Evolutionary conservation across 352 stramenopile species (phyloP).

Genomic region (Chrysophaeum taylorii): DNA sequence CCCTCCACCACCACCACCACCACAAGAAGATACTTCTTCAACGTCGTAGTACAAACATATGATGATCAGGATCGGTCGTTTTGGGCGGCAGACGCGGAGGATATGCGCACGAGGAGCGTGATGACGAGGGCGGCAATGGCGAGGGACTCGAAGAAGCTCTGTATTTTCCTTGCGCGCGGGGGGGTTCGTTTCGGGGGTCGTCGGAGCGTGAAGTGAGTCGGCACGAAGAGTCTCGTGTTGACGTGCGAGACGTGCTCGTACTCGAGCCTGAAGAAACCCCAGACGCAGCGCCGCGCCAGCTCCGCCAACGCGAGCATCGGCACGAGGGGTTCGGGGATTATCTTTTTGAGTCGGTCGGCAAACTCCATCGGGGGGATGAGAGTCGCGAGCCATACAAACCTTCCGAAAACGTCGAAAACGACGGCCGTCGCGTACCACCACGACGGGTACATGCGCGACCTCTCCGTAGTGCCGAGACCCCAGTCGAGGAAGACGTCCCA

Average conservation of each 20-base stretch:
- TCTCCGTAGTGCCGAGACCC: background rate
- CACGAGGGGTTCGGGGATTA: background rate
- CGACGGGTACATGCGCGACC: background rate
- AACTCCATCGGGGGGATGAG: background rate
- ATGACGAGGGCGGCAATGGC: background rate
- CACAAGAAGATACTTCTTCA: too few species aligned
- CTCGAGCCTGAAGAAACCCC: conserved; percentile 11
- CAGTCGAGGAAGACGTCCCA: conserved; percentile 6
- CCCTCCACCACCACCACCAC: too few species aligned
- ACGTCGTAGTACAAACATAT: too few species aligned
- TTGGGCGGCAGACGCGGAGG: too few species aligned
- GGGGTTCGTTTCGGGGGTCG: too few species aligned
- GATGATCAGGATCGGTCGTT: too few species aligned
- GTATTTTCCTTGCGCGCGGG: too few species aligned
- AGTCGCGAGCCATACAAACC: conserved; percentile 3
- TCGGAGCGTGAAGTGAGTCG: background rate
- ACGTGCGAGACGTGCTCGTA: conserved; percentile 1
- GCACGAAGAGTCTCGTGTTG: background rate
- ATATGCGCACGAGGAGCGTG: background rate
- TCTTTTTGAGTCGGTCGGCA: background rate
- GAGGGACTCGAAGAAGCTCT: background rate
- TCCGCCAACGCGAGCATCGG: background rate
- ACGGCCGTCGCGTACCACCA: background rate
- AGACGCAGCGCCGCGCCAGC: conserved; percentile 5
- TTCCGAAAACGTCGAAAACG: background rate